Percentiles rank a stretch among this genome's conserved stretches.
These are phyloP conservation scores for Prosopis cineraria DNA, from an alignment of 306 rosid species.

Conservation along the genomic window DNA sequence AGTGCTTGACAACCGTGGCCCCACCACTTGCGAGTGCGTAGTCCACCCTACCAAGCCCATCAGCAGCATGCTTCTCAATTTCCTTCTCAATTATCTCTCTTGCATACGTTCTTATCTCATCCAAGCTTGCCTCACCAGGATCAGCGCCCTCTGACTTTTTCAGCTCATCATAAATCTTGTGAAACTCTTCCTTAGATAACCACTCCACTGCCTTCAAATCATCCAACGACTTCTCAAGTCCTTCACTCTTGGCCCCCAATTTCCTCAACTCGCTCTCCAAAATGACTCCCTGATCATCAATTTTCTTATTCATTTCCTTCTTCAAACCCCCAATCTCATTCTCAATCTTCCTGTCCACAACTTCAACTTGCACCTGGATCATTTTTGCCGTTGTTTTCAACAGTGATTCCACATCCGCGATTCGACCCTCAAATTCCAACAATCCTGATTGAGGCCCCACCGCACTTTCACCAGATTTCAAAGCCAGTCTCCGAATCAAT, in stretches of 20 bases:
- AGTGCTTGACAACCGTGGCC: conserved; percentile 69
- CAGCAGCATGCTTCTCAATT: conserved; percentile 88
- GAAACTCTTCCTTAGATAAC: conserved; percentile 78
- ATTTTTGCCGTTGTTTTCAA: conserved; percentile 64
- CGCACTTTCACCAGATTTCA: conserved; percentile 43
- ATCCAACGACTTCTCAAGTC: conserved; percentile 58
- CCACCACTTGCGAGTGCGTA: conserved; percentile 78
- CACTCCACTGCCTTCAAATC: conserved; percentile 62
- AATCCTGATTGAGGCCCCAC: conserved; percentile 46
- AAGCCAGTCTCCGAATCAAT: conserved; percentile 51
- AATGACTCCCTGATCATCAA: conserved; percentile 54
- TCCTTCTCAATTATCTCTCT: conserved; percentile 69
- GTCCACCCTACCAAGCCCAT: conserved; percentile 88
- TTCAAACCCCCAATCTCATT: conserved; percentile 63
- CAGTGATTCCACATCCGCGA: conserved; percentile 69
- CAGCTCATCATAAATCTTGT: conserved; percentile 58
- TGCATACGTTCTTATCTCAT: conserved; percentile 74
- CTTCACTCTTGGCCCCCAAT: conserved; percentile 57
- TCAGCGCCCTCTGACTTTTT: conserved; percentile 45
- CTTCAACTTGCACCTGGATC: conserved; percentile 86
- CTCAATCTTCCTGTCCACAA: conserved; percentile 75
- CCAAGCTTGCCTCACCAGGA: conserved; percentile 55
- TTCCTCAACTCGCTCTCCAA: conserved; percentile 53
- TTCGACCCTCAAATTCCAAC: conserved; percentile 70
- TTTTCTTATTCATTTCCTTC: conserved; percentile 54